Base-by-base conservation (phyloP, 108 stramenopile species). In the Nitzschia sp. region DNA sequence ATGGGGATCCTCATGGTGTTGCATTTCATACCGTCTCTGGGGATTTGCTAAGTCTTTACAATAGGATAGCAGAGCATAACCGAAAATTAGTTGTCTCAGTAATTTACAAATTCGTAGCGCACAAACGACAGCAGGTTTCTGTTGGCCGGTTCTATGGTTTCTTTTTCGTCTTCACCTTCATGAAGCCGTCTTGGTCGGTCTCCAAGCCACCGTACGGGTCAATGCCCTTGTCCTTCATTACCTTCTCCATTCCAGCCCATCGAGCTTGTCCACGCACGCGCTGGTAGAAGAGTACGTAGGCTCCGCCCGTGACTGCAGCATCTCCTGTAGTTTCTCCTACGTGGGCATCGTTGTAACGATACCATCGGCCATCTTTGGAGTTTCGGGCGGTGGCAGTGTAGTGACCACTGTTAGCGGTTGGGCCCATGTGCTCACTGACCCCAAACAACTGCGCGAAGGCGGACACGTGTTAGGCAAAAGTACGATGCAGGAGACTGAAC, bases 371-470 rank as follows among this genome's bases (percentile, higher is more conserved):
- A 57, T 93, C 85, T 47, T 86, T 79, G 54, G 81, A 85, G 46
- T 93, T 93, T 15, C 86, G 81, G 5, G 85, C 89, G 15, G 92
- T 93, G n/a, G 92, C 92, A 2, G 92, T 93, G 59, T 93, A 93
- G 59, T 93, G 92, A 24, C 92, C 92, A 60, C 83, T 88, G 65
- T 90, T 88, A 68, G 88, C 89, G 3, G 89, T 89, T 2, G 78
- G 47, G 32, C 92, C 92, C 26, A 78, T 75, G 76, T 93, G 92
- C 54, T 93, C 89, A 47, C 86, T 88, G 1, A 93, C 92, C 27
- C 89, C 89, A 67, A 86, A 89, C 18, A 92, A 66, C 74, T 83
- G 47, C 9, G 29, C 8, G n/a, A n/a, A n/a, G n/a, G n/a, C n/a
- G n/a, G n/a, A n/a, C n/a, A n/a, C n/a, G n/a, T n/a, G n/a, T n/a